A percentile compares a stretch with the other conserved stretches of the same genome.
phyloP scores from a whole-genome alignment of 2,329 filamentous ascomycete genomes.

The Colletotrichum chrysophilum region DNA sequence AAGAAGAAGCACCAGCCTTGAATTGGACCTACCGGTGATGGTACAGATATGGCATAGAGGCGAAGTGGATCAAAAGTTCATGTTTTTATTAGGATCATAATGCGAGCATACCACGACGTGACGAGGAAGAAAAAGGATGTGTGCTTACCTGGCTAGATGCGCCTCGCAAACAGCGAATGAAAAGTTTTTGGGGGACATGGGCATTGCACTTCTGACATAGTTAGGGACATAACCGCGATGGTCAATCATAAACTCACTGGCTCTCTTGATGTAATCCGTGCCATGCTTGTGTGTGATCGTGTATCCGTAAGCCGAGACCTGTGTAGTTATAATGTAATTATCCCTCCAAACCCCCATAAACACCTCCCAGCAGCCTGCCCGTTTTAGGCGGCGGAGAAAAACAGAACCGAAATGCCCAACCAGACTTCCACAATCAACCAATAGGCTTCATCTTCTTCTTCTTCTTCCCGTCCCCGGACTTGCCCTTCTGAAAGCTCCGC shows the following conservation, averaged over 20 bases:
- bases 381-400: not conserved
- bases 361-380: not conserved
- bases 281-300: not conserved
- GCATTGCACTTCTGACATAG: slow-evolving; percentile 19
- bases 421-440: slow-evolving; percentile 43
- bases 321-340: slow-evolving; percentile 3
- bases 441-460: slow-evolving; percentile 73
- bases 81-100: not conserved
- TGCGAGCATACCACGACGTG: slow-evolving; percentile 5
- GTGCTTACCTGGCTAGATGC: slow-evolving; percentile 14
- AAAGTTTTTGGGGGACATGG: not conserved
- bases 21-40: not conserved
- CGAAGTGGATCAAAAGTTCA: slow-evolving; percentile 1
- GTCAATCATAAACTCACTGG: slow-evolving; percentile 22
- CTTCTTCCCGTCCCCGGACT: slow-evolving; percentile 50
- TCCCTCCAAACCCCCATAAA: not conserved
- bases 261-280: slow-evolving; percentile 1
- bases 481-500: slow-evolving; percentile 87
- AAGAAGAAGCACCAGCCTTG: slow-evolving; percentile 62
- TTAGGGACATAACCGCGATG: slow-evolving; percentile 21
- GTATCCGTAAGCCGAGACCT: slow-evolving; percentile 6
- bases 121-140: not conserved
- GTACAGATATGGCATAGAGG: not conserved
- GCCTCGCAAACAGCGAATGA: not conserved
- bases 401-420: not conserved